Base-by-base conservation (phyloP, 441 rosid genomes). In the Macaranga tanarius region DNA sequence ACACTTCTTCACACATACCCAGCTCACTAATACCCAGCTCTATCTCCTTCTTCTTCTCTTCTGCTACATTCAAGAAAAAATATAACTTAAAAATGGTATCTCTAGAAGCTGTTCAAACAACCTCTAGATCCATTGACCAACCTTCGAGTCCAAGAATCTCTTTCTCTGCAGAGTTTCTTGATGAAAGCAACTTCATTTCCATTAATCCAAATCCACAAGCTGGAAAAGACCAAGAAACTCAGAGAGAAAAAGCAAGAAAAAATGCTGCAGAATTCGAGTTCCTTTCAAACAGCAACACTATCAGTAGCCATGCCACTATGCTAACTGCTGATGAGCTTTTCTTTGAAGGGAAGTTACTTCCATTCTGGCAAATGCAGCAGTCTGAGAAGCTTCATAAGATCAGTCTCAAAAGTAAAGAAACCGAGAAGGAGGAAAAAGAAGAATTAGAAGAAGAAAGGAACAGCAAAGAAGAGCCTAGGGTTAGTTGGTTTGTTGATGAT, bases 331-430 rank as follows among this genome's bases (percentile, higher is more conserved):
- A 90, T 31, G 96, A 93, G 80, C 88, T 93, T 71, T 91, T 93
- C 82, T 88, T 82, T 62, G 92, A 93, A 71, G 98, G 98, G 19
- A 92, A 90, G 80, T 77, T 93, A 6, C 91, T 93, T 62, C 97
- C 98, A 38, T 94, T 83, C 64, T 81, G 97, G 93, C 90, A 87
- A 67, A 79, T 76, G 61, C 90, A 90, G 65, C 92, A 90, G 12
- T 82, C 87, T 0, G 97, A 93, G 82, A 87, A 84, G 83, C 96
- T 93, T 62, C 77, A 80, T 75, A 88, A 85, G 70, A 85, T 92
- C 69, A 84, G 69, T 47, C 82, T 92, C 65, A 90, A 84, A 20
- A 31, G 82, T 16, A 84, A 87, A 66, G 84, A 62, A 6, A 72
- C 55, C 0, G 81, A 77, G 67, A 78, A 40, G 28, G 73, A 75